Conservation (phyloP, 257 asterid species). For the Ocimum tenuiflorum region DNA sequence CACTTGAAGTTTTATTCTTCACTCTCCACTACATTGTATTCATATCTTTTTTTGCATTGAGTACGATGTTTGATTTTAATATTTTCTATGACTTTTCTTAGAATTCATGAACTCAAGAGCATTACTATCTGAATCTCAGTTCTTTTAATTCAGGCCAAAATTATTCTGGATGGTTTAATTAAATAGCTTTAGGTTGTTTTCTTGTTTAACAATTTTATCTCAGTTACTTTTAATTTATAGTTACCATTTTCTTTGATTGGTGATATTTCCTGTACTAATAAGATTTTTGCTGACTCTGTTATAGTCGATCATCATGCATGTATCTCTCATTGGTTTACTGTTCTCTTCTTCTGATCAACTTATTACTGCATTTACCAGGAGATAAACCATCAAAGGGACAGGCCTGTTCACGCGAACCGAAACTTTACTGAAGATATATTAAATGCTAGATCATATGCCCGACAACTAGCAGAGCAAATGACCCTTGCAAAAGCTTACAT, state of each 20-base stretch:
- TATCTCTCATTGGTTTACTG: not conserved
- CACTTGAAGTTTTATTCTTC: not conserved
- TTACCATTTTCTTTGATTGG: not conserved
- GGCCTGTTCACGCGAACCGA: slow-evolving; percentile 31
- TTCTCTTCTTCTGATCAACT: not conserved
- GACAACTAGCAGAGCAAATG: slow-evolving; percentile 83
- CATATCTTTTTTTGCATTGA: too few species aligned
- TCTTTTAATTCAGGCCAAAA: not conserved
- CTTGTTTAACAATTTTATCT: not conserved
- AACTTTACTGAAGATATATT: slow-evolving; percentile 54
- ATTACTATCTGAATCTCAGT: not conserved
- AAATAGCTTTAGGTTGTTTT: not conserved
- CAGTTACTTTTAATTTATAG: not conserved
- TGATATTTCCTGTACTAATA: not conserved
- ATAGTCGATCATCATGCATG: not conserved
- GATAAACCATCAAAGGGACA: slow-evolving; percentile 41
- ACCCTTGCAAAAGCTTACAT: slow-evolving; percentile 86
- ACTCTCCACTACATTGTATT: too few species aligned
- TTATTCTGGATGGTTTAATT: not conserved
- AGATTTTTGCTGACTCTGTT: not conserved
- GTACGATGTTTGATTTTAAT: too few species aligned
- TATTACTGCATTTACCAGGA: slow-evolving; percentile 41
- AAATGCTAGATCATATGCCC: slow-evolving; percentile 63
- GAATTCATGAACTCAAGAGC: not conserved
- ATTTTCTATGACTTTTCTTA: too few species aligned